These are phyloP conservation scores for Saccharomycopsis olivae DNA, from an alignment of 805 yeast species.

Conservation along the genomic window DNA sequence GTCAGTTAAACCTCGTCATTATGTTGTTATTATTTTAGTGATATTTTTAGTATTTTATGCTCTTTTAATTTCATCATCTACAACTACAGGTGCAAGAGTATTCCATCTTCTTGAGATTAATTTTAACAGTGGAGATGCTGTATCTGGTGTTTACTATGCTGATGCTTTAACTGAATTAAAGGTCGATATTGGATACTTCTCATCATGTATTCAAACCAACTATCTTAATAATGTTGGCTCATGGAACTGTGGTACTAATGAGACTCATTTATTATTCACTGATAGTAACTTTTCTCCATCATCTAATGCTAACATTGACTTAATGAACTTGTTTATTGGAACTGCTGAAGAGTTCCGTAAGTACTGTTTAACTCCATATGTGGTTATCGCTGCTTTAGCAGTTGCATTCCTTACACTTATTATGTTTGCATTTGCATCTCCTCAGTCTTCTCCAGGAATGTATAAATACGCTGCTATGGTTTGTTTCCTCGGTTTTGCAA, in stretches of 20 bases:
- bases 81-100: conserved; percentile 10
- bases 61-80: conserved; percentile 12
- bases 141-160: conserved; percentile 16
- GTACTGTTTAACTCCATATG: conserved; percentile 18
- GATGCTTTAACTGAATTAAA: conserved; percentile 18
- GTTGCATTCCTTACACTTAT: conserved; percentile 13
- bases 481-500: conserved; percentile 18
- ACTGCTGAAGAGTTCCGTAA: conserved; percentile 17
- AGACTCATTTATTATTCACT: conserved; percentile 12
- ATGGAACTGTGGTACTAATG: conserved; percentile 18
- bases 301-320: conserved; percentile 11
- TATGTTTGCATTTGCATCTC: conserved; percentile 17
- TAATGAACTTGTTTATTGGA: conserved; percentile 10
- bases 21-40: conserved; percentile 13
- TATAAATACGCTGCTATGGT: conserved; percentile 18
- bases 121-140: conserved; percentile 13
- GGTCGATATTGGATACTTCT: conserved; percentile 18
- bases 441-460: conserved; percentile 12
- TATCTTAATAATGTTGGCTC: conserved; percentile 7
- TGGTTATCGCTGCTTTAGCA: conserved; percentile 16
- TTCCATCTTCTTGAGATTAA: conserved; percentile 16
- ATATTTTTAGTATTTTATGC: conserved; percentile 15
- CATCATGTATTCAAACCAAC: conserved; percentile 17
- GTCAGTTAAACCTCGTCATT: conserved; percentile 18
- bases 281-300: conserved; percentile 13